Evolutionary conservation across 495 filamentous ascomycete genomes (phyloP).

Genomic region (Podospora appendiculata): DNA sequence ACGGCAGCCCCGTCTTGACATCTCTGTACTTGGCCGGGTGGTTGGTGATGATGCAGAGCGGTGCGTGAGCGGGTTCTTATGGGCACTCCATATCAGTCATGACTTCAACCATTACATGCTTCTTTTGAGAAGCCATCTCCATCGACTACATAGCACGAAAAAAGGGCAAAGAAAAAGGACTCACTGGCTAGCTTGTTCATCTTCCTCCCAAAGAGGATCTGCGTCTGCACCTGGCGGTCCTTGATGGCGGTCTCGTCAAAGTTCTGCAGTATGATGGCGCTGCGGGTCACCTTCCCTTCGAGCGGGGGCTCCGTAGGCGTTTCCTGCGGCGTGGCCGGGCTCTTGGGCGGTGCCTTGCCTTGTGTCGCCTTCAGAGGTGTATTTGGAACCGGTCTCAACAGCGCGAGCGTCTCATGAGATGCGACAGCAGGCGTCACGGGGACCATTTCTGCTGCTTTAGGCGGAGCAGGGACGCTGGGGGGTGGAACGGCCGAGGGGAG

Average conservation of each 20-base stretch:
- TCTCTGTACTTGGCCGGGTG: constrained; percentile 71
- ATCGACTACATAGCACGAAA: not conserved
- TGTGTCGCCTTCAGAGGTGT: constrained; percentile 8
- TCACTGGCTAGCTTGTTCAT: constrained; percentile 47
- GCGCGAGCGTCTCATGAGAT: not conserved
- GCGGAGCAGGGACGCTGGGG: not conserved
- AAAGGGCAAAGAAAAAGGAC: constrained; percentile 5
- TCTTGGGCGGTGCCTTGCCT: constrained; percentile 4
- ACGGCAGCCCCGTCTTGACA: constrained; percentile 67
- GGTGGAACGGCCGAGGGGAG: constrained; percentile 8
- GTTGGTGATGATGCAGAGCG: constrained; percentile 72
- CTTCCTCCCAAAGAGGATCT: constrained; percentile 44
- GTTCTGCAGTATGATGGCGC: constrained; percentile 50
- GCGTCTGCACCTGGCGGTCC: constrained; percentile 45
- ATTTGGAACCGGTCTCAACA: not conserved
- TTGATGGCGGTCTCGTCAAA: constrained; percentile 47
- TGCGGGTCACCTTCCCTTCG: constrained; percentile 34
- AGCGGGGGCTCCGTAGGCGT: constrained; percentile 11
- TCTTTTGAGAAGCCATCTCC: not conserved
- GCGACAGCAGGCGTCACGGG: not conserved
- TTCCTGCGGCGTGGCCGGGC: constrained; percentile 15
- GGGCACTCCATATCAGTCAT: not conserved
- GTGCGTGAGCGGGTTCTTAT: constrained; percentile 39
- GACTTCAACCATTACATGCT: too few species aligned
- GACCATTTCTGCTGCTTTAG: constrained; percentile 3